These are phyloP conservation scores for Lyophyllum decastes DNA, from an alignment of 768 basidiomycete species.

Conservation along the genomic window DNA sequence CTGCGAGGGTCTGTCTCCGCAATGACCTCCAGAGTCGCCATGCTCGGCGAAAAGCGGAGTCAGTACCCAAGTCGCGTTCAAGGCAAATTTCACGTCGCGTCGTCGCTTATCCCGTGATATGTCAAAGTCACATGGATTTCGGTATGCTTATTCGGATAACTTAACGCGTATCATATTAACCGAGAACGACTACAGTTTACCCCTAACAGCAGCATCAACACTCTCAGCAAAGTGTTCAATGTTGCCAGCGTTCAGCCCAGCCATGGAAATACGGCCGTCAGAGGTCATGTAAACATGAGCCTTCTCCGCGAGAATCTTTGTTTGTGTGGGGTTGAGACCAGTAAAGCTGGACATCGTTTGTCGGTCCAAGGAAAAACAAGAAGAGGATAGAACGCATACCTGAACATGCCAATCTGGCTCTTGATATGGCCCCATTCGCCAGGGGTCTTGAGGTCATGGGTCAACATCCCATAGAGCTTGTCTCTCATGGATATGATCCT, in stretches of 20 bases:
- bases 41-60: constrained; percentile 2
- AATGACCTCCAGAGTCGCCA: constrained; percentile 1
- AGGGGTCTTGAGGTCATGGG: constrained; percentile 82
- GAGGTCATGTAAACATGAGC: constrained; percentile 94
- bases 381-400: constrained; percentile 48
- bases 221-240: constrained; percentile 89
- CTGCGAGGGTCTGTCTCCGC: constrained; percentile 19
- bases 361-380: background rate
- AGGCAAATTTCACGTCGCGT: constrained; percentile 5
- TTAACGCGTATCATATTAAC: background rate
- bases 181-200: constrained; percentile 55
- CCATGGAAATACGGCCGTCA: constrained; percentile 94
- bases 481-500: constrained; percentile 94
- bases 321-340: constrained; percentile 77
- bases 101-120: constrained; percentile 5
- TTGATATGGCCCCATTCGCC: constrained; percentile 96
- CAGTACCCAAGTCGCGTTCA: background rate
- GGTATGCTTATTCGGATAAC: constrained; percentile 7
- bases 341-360: constrained; percentile 64
- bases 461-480: constrained; percentile 75
- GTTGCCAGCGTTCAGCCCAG: constrained; percentile 82
- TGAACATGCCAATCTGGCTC: constrained; percentile 97
- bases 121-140: background rate
- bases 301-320: constrained; percentile 80
- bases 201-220: constrained; percentile 81